Conservation (phyloP, 257 asterid genomes). For the Handroanthus guayacan region DNA sequence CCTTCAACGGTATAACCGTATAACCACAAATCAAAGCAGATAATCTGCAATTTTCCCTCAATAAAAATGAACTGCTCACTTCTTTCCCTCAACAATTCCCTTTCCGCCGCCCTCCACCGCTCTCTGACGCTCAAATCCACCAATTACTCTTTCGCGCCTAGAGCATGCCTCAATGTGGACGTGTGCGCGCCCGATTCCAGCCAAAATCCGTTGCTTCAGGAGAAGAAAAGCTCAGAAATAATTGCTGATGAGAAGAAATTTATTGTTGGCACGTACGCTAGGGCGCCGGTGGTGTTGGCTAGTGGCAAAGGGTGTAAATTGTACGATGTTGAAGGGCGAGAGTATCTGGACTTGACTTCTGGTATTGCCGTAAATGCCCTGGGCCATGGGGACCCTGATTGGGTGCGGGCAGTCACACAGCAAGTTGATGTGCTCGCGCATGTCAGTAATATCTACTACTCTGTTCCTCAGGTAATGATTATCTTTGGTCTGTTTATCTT, state of each 20-base stretch:
- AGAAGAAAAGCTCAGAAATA: constrained; percentile 50
- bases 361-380: constrained; percentile 96
- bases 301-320: constrained; percentile 85
- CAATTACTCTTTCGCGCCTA: constrained; percentile 35
- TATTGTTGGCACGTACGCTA: constrained; percentile 85
- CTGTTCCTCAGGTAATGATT: constrained; percentile 72
- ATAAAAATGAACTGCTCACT: constrained; percentile 51
- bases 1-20: not conserved
- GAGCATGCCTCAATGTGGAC: constrained; percentile 61
- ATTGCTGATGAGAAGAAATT: constrained; percentile 76
- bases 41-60: not conserved
- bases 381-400: constrained; percentile 92
- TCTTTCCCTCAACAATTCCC: constrained; percentile 40
- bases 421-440: constrained; percentile 79
- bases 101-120: constrained; percentile 45
- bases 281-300: constrained; percentile 71
- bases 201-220: constrained; percentile 31
- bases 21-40: not conserved
- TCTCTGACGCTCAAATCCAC: constrained; percentile 31
- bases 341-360: constrained; percentile 84
- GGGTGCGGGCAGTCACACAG: constrained; percentile 67
- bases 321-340: constrained; percentile 86
- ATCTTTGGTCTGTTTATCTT: not conserved
- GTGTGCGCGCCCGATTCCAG: constrained; percentile 46
- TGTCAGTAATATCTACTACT: constrained; percentile 78